A percentile compares a stretch with the other conserved stretches of the same genome.
These are phyloP conservation scores for Elsinoe necatrix DNA, from an alignment of 2,329 filamentous ascomycete genomes.

Conservation along the genomic window DNA sequence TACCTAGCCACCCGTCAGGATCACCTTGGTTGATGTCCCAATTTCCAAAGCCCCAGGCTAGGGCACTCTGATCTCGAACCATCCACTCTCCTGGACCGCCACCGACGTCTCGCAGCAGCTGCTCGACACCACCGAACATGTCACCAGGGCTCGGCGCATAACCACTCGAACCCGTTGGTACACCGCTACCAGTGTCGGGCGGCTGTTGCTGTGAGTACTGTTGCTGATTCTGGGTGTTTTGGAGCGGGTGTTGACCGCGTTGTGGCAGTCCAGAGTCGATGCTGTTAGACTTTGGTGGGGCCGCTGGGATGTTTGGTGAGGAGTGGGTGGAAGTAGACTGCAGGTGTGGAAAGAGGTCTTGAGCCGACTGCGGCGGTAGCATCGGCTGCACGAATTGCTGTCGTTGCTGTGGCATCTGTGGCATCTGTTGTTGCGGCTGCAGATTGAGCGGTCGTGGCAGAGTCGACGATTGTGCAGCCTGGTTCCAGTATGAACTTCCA, in stretches of 20 bases:
- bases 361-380: slow-evolving; percentile 12
- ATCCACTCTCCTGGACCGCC: slow-evolving; percentile 39
- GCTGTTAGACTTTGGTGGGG: neutral
- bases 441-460: neutral
- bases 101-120: slow-evolving; percentile 46
- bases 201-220: slow-evolving; percentile 22
- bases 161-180: slow-evolving; percentile 18
- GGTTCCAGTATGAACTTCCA: neutral
- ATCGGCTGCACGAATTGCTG: slow-evolving; percentile 12
- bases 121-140: slow-evolving; percentile 53
- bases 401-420: slow-evolving; percentile 18
- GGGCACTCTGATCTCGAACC: slow-evolving; percentile 52
- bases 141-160: slow-evolving; percentile 35
- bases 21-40: slow-evolving; percentile 37
- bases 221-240: slow-evolving; percentile 5
- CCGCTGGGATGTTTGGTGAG: neutral
- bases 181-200: slow-evolving; percentile 20
- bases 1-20: neutral
- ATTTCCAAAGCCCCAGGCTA: slow-evolving; percentile 55
- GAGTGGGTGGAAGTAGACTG: slow-evolving; percentile 7
- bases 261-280: neutral
- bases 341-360: slow-evolving; percentile 2
- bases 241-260: neutral
- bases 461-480: neutral
- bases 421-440: slow-evolving; percentile 16